phyloP scores from a whole-genome alignment of 177 flowering plant genomes.

The Vitis hybrid region DNA sequence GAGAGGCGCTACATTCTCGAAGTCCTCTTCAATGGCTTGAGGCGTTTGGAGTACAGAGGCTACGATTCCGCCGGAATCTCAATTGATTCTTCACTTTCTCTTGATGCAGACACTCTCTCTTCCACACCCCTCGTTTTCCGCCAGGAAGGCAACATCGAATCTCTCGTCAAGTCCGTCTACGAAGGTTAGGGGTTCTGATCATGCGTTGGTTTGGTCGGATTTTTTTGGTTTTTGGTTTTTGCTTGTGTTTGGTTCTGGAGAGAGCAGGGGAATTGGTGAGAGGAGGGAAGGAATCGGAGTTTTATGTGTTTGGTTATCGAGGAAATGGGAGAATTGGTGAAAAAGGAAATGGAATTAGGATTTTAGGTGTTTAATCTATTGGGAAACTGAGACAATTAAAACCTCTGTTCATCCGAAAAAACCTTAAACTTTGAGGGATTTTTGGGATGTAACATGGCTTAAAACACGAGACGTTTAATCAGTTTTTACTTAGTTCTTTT shows the following conservation, averaged over 20 bases:
- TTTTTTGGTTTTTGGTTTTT: not conserved
- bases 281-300: too few species aligned
- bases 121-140: slow-evolving; percentile 78
- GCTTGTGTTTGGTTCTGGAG: not conserved
- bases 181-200: slow-evolving; percentile 38
- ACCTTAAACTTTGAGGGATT: too few species aligned
- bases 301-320: too few species aligned
- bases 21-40: slow-evolving; percentile 83
- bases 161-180: slow-evolving; percentile 85
- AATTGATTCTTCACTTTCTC: slow-evolving; percentile 50
- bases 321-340: too few species aligned
- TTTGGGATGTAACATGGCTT: too few species aligned
- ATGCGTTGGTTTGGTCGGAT: not conserved
- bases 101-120: slow-evolving; percentile 4
- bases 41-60: slow-evolving; percentile 94
- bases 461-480: too few species aligned
- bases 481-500: too few species aligned
- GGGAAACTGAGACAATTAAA: too few species aligned
- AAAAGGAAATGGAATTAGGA: too few species aligned
- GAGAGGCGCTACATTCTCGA: slow-evolving; percentile 81
- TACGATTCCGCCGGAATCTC: slow-evolving; percentile 95
- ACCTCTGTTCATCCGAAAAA: too few species aligned
- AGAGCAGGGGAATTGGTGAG: too few species aligned
- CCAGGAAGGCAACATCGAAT: slow-evolving; percentile 90
- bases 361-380: too few species aligned